Percentiles rank a stretch among this genome's conserved stretches.
phyloP scores from a whole-genome alignment of 2,329 filamentous ascomycete genomes.

The Paecilomyces variotii region DNA sequence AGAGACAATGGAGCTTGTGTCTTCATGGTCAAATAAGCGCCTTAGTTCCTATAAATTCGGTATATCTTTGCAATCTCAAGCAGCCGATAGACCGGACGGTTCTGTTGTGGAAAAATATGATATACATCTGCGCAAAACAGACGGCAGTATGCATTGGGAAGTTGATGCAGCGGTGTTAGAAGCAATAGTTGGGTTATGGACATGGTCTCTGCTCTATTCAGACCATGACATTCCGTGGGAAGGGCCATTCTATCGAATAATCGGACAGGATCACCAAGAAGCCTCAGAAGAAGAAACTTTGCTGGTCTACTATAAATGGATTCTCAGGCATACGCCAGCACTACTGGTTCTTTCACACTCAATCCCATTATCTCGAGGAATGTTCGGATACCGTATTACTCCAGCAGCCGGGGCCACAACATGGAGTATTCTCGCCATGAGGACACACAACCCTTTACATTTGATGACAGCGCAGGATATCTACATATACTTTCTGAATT shows the following conservation, averaged over 20 bases:
- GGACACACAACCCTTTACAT: constrained; percentile 15
- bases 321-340: constrained; percentile 18
- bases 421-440: constrained; percentile 14
- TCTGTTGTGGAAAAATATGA: constrained; percentile 8
- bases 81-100: background rate
- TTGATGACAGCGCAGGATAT: constrained; percentile 26
- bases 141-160: constrained; percentile 18
- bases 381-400: constrained; percentile 12
- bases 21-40: constrained; percentile 12
- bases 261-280: constrained; percentile 14
- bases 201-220: constrained; percentile 20
- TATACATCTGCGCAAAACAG: constrained; percentile 10
- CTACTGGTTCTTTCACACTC: constrained; percentile 11
- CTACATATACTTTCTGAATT: constrained; percentile 21
- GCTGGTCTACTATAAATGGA: constrained; percentile 24
- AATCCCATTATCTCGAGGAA: constrained; percentile 9
- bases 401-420: background rate
- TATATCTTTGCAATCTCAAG: constrained; percentile 12
- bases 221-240: constrained; percentile 8
- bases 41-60: constrained; percentile 9
- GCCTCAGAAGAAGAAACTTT: constrained; percentile 14
- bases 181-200: constrained; percentile 25
- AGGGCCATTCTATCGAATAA: constrained; percentile 11
- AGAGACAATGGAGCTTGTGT: constrained; percentile 20
- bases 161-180: constrained; percentile 19